Evolutionary conservation across 2,329 filamentous ascomycete genomes (phyloP), one percentile per base, ranked within the genome.

Genomic region (Clarireedia paspali): DNA sequence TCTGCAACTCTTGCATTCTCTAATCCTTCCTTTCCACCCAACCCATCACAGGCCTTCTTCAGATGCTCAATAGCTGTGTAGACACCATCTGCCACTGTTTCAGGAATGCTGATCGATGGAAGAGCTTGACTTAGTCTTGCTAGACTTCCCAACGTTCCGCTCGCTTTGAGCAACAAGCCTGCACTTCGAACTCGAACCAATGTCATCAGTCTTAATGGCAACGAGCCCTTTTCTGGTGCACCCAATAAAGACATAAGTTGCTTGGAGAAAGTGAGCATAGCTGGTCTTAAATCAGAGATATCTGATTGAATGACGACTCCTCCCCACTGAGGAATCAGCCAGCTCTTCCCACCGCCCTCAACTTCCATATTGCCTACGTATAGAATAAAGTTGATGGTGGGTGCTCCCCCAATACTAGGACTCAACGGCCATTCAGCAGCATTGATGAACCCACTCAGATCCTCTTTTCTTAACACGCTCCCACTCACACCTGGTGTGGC

Each of bases 271-370:
- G 87, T 94, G 57, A 95, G 78, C 76, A 99, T 85, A 0, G 90
- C 87, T 30, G 89, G 85, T 59, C 85, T 85, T 24, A 99, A 79
- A 26, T 82, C 79, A 7, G 85, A 79, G 7, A 85, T 80, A 15
- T 80, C 79, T 39, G 67, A 66, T 52, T 68, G 67, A 39, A 89
- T 85, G 53, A 81, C 77, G 2, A 89, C 82, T 7, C 85, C 85
- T 39, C 94, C 94, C 94, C 94, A 99, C 74, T 99, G 94, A 0
- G 94, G 94, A 46, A 99, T 87, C 61, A 96, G 79, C 92, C 92
- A 97, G 39, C 82, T 84, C 65, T 81, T 82, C 0, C 82, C 79
- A 30, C 67, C 67, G 5, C 74, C 73, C 53, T 74, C 71, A 2
- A 74, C 70, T 46, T 74, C 71, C 52, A 66, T 75, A 57, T 87